Evolutionary conservation across 2,329 filamentous ascomycete genomes (phyloP).

Genomic region (Alternaria metachromatica): DNA sequence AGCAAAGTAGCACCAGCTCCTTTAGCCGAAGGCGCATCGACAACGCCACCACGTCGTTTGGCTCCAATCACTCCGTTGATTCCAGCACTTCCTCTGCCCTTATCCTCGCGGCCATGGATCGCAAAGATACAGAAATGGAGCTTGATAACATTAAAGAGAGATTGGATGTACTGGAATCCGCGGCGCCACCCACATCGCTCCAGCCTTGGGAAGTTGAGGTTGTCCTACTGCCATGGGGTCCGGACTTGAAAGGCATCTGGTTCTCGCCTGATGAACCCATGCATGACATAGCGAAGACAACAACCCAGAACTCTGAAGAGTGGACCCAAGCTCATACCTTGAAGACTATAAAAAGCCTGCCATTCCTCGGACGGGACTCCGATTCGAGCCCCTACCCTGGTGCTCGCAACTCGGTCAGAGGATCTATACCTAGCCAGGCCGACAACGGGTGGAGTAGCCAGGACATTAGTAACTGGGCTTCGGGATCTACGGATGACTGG

Average conservation of each 20-base stretch:
- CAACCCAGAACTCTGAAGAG: slow-evolving; percentile 54
- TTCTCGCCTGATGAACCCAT: slow-evolving; percentile 52
- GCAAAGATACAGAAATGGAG: slow-evolving; percentile 51
- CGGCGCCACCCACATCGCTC: slow-evolving; percentile 64
- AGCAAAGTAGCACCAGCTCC: slow-evolving; percentile 35
- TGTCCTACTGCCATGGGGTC: slow-evolving; percentile 74
- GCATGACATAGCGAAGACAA: slow-evolving; percentile 41
- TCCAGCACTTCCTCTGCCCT: slow-evolving; percentile 50
- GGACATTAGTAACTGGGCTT: slow-evolving; percentile 58
- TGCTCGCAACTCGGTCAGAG: slow-evolving; percentile 14
- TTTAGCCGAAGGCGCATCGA: slow-evolving; percentile 39
- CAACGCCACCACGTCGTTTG: slow-evolving; percentile 49
- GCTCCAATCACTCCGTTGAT: slow-evolving; percentile 46
- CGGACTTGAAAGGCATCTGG: slow-evolving; percentile 62
- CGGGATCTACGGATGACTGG: slow-evolving; percentile 61
- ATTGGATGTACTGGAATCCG: slow-evolving; percentile 63
- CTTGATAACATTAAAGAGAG: slow-evolving; percentile 58
- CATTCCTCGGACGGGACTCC: slow-evolving; percentile 22
- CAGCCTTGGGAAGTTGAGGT: slow-evolving; percentile 79
- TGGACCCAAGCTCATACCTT: slow-evolving; percentile 51
- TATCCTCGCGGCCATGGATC: slow-evolving; percentile 44
- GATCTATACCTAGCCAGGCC: slow-evolving; percentile 30
- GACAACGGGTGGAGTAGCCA: slow-evolving; percentile 58
- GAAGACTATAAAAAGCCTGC: slow-evolving; percentile 14
- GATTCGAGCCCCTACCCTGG: slow-evolving; percentile 33